Base-by-base conservation (phyloP, 2,329 filamentous ascomycete species). In the Laburnicola sp. region DNA sequence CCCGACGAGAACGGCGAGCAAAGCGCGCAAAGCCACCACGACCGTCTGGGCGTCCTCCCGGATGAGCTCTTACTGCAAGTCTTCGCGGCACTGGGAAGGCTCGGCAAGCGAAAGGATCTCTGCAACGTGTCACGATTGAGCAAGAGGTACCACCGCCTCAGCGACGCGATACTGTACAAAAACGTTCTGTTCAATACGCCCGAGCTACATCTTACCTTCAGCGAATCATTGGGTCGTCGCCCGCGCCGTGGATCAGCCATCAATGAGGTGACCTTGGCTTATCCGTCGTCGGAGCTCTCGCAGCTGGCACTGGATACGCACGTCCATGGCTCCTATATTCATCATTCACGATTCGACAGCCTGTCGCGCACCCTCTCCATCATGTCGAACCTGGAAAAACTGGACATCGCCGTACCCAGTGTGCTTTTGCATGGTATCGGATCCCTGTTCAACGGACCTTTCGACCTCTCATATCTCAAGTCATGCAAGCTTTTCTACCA, bases 201-300 rank as follows among this genome's bases (percentile, higher is more conserved):
- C 25, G 65, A 69, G 27, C 46, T 68, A 2, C 66, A 69, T 46
- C 64, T 69, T 22, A 68, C 62, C 6, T 69, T 69, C 60, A 68
- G 64, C 53, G 66, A 69, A 38, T 69, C 66, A 3, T 51, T 69
- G 6, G 55, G 64, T 7, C 64, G 65, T 10, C 58, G 66, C 11
- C 65, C 66, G 5, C 62, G 66, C 25, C 64, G 66, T 10, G 66
- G 66, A n/a, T 69, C 66, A 6, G 58, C 65, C 16, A 69, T 69
- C 40, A 55, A 64, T 51, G 66, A 69, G 53, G 55, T 69, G 48
- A 65, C 64, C 42, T 54, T 68, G 8, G 58, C 63, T 2, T 69
- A 69, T 11, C 66, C 66, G 2, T 68, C 65, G 11, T 64, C 64
- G 2, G 65, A 67, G 51, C 56, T 69, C 3, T 64, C 64, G 11